phyloP scores from a whole-genome alignment of 768 basidiomycete species.

The Podaxis mareebaensis region DNA sequence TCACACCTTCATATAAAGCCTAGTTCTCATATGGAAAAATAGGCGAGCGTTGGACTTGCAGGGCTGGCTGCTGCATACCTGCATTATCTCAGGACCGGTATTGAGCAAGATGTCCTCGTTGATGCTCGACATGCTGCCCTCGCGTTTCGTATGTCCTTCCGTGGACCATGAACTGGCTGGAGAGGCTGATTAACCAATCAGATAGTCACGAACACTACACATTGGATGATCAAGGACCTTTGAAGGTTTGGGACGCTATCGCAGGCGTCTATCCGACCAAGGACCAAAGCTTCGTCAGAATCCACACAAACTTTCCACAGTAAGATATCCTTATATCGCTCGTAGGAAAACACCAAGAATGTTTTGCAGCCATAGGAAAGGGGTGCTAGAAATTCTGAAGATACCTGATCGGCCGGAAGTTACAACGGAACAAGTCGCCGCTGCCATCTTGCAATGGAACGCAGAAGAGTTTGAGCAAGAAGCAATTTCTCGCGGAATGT shows the following conservation, averaged over 20 bases:
- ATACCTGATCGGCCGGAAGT: slow-evolving; percentile 31
- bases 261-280: slow-evolving; percentile 57
- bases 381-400: slow-evolving; percentile 47
- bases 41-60: too few relatives aligned
- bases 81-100: slow-evolving; percentile 44
- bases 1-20: too few relatives aligned
- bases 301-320: slow-evolving; percentile 71
- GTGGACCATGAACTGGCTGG: background rate
- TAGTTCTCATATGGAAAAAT: too few relatives aligned
- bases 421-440: slow-evolving; percentile 37
- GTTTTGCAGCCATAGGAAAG: slow-evolving; percentile 45
- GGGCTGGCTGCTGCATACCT: slow-evolving; percentile 54
- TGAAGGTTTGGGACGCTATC: slow-evolving; percentile 45
- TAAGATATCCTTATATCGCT: slow-evolving; percentile 26
- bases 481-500: slow-evolving; percentile 45
- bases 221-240: slow-evolving; percentile 36
- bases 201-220: slow-evolving; percentile 55
- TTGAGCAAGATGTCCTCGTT: slow-evolving; percentile 48
- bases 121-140: slow-evolving; percentile 58
- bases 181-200: slow-evolving; percentile 21
- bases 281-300: slow-evolving; percentile 48
- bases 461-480: slow-evolving; percentile 48
- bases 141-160: slow-evolving; percentile 45
- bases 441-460: slow-evolving; percentile 41
- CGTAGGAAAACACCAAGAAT: background rate